These are phyloP conservation scores for Diversispora epigaea DNA, from an alignment of 192 early-diverging fungal species.

Conservation along the genomic window DNA sequence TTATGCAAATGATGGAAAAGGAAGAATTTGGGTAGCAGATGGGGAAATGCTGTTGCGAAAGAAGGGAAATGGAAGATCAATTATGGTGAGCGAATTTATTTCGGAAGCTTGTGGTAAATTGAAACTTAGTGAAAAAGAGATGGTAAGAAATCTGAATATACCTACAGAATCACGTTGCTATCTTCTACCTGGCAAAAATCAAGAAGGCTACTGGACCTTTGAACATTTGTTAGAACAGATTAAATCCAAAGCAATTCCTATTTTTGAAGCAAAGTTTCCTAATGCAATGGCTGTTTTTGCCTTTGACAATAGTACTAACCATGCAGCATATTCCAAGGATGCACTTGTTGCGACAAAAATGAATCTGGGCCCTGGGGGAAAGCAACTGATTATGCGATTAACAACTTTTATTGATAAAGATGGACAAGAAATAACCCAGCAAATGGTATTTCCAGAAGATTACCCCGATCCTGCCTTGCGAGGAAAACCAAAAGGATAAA, in stretches of 20 bases:
- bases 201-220: constrained; percentile 20
- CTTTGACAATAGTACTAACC: constrained; percentile 17
- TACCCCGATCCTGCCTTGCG: no score
- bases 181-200: constrained; percentile 6
- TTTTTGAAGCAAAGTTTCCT: no score
- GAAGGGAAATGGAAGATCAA: constrained; percentile 12
- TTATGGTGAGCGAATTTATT: constrained; percentile 9
- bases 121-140: background rate
- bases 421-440: no score
- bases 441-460: no score
- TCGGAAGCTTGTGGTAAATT: background rate
- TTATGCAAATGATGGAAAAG: constrained; percentile 28
- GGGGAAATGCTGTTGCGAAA: background rate
- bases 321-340: constrained; percentile 30
- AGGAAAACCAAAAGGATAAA: background rate
- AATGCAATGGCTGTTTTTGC: no score
- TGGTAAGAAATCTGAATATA: background rate
- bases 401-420: constrained; percentile 23
- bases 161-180: background rate
- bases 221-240: no score
- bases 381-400: constrained; percentile 23
- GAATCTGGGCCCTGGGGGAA: constrained; percentile 33
- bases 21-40: constrained; percentile 6
- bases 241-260: no score
- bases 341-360: constrained; percentile 35